Evolutionary conservation across 2,329 filamentous ascomycete genomes (phyloP).

Genomic region (Neodidymelliopsis sp.): DNA sequence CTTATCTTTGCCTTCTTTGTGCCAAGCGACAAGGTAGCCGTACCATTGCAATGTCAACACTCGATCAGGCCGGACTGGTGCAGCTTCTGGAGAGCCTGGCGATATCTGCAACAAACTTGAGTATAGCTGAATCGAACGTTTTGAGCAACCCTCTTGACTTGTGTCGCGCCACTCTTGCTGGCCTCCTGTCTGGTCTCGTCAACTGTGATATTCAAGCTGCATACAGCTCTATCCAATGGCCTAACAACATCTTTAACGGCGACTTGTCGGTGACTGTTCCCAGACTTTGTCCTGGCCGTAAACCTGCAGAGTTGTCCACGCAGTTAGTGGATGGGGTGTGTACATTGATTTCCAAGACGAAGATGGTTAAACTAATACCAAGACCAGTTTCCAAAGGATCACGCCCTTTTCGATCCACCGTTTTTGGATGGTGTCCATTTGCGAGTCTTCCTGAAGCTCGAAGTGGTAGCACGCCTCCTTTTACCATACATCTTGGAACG

Average conservation of each 20-base stretch:
- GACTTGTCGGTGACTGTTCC: conserved; percentile 40
- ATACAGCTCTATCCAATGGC: conserved; percentile 38
- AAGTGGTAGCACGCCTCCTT: conserved; percentile 64
- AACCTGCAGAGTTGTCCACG: conserved; percentile 22
- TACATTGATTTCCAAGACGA: no score
- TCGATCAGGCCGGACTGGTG: conserved; percentile 9
- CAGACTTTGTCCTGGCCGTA: conserved; percentile 33
- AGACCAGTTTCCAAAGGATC: conserved; percentile 70
- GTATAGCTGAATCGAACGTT: conserved; percentile 6
- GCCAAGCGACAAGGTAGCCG: not conserved
- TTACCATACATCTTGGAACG: conserved; percentile 68
- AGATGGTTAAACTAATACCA: not conserved
- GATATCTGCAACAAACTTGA: not conserved
- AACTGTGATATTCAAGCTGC: conserved; percentile 27
- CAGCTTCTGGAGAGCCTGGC: conserved; percentile 3
- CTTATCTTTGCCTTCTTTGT: not conserved
- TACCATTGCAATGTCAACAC: conserved; percentile 7
- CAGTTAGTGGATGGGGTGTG: conserved; percentile 36
- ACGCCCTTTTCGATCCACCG: conserved; percentile 70
- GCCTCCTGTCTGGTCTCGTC: conserved; percentile 23
- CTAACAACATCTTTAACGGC: conserved; percentile 42
- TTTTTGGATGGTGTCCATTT: conserved; percentile 67
- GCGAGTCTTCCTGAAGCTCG: conserved; percentile 70
- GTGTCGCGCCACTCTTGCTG: conserved; percentile 31
- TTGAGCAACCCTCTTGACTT: conserved; percentile 40